phyloP scores from a whole-genome alignment of 306 rosid species.

The Prunus mongolica region DNA sequence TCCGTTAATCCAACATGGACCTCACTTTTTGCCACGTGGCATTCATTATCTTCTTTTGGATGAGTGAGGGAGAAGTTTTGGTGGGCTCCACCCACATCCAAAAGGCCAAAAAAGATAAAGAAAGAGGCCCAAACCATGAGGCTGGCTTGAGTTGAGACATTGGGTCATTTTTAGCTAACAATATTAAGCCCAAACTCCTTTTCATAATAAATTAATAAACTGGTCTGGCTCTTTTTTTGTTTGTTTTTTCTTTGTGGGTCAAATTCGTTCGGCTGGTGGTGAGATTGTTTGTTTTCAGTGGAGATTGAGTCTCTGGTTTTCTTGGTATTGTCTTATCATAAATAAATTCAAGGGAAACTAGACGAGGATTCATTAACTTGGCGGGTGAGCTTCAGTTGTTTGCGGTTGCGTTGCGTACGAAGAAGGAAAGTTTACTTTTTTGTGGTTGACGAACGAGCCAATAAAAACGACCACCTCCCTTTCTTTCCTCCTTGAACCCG shows the following conservation, averaged over 20 bases:
- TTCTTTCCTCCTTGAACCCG: neutral
- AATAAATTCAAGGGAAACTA: neutral
- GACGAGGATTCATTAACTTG: neutral
- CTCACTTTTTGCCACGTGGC: slow-evolving; percentile 44
- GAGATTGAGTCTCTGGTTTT: neutral
- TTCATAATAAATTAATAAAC: too few relatives aligned
- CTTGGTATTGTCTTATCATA: too few relatives aligned
- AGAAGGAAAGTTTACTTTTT: neutral
- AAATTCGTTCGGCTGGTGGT: too few relatives aligned
- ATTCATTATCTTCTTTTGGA: slow-evolving; percentile 24
- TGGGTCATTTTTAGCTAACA: neutral
- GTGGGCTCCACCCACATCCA: too few relatives aligned
- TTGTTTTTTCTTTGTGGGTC: too few relatives aligned
- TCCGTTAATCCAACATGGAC: slow-evolving; percentile 22
- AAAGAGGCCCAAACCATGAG: too few relatives aligned
- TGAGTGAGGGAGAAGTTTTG: too few relatives aligned
- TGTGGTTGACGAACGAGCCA: neutral
- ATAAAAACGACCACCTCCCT: neutral
- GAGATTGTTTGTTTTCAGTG: neutral
- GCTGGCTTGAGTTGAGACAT: neutral
- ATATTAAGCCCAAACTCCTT: neutral
- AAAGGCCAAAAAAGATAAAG: too few relatives aligned
- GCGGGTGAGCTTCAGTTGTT: neutral
- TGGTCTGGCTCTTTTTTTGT: too few relatives aligned
- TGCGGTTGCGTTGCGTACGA: neutral